Percentiles rank a stretch among this genome's conserved stretches.
These are phyloP conservation scores for Chrysopogon serrulatus DNA, from an alignment of 176 grass and related monocot genomes.

Conservation along the genomic window DNA sequence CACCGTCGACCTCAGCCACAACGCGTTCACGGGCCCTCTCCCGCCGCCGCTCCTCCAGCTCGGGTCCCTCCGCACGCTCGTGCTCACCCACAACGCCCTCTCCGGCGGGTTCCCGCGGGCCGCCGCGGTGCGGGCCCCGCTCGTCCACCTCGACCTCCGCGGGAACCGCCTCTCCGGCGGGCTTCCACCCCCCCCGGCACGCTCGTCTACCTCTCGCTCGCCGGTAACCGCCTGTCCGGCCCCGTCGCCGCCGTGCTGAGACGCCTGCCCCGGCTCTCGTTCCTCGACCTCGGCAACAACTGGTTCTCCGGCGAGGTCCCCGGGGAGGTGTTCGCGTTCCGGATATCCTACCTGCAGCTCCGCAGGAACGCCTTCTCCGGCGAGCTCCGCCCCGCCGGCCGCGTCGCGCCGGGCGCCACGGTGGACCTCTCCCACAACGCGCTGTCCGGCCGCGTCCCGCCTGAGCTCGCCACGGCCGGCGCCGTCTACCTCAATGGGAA, in stretches of 20 bases:
- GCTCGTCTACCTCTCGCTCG: slow-evolving; percentile 66
- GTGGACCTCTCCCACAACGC: slow-evolving; percentile 86
- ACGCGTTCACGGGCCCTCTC: slow-evolving; percentile 44
- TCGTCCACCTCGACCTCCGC: slow-evolving; percentile 68
- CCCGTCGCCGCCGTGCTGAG: slow-evolving; percentile 31
- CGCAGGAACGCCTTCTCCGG: slow-evolving; percentile 74
- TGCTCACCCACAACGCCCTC: slow-evolving; percentile 62
- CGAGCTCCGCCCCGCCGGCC: slow-evolving; percentile 32
- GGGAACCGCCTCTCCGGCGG: slow-evolving; percentile 42
- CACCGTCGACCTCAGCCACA: slow-evolving; percentile 70
- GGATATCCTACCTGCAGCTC: slow-evolving; percentile 55
- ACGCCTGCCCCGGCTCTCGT: slow-evolving; percentile 36
- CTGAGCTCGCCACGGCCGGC: slow-evolving; percentile 44
- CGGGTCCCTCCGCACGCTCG: slow-evolving; percentile 38
- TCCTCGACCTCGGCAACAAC: slow-evolving; percentile 77
- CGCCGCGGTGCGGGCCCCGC: slow-evolving; percentile 18
- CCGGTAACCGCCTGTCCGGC: slow-evolving; percentile 64
- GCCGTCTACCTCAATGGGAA: slow-evolving; percentile 76
- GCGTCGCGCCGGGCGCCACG: slow-evolving; percentile 39
- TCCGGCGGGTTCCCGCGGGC: slow-evolving; percentile 23
- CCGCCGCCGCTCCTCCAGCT: slow-evolving; percentile 40
- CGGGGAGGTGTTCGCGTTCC: slow-evolving; percentile 50
- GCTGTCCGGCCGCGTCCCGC: slow-evolving; percentile 50
- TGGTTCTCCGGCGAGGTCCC: slow-evolving; percentile 60
- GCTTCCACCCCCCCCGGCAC: slow-evolving; percentile 38